phyloP scores from a whole-genome alignment of 345 rosid genomes.

The Eucalyptus marginata region DNA sequence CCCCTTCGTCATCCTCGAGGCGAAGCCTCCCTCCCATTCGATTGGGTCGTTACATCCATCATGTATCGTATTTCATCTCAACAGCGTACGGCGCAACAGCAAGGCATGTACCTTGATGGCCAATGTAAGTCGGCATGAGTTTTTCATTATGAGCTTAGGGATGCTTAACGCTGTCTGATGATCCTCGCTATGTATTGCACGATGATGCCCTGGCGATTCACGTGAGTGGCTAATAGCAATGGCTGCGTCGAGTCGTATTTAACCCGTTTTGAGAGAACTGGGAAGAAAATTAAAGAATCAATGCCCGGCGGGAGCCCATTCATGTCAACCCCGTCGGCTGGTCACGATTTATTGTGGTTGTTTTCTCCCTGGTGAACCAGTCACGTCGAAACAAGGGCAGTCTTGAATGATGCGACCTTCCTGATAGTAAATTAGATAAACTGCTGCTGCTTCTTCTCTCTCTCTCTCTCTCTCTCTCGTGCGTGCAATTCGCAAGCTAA shows the following conservation, averaged over 20 bases:
- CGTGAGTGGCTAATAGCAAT: neutral
- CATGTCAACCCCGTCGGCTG: neutral
- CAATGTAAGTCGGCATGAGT: neutral
- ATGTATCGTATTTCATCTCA: neutral
- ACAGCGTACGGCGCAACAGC: neutral
- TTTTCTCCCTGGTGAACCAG: neutral
- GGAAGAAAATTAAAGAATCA: neutral
- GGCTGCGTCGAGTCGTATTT: neutral
- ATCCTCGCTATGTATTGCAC: neutral
- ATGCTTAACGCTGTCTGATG: neutral
- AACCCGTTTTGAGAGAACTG: neutral
- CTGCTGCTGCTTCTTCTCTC: neutral
- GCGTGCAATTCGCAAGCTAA: neutral
- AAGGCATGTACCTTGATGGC: neutral
- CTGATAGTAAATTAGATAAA: neutral
- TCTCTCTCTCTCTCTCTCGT: neutral
- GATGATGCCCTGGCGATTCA: neutral
- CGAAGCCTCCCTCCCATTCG: fast-evolving
- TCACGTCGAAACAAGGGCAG: neutral
- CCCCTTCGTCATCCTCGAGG: fast-evolving
- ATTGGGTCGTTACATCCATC: neutral
- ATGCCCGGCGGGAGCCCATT: neutral
- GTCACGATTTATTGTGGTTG: neutral
- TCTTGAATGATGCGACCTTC: neutral
- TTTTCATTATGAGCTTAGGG: neutral